A percentile compares a stretch with the other conserved stretches of the same genome.
Conservation (phyloP, 352 stramenopile species). For the Plasmopara viticola region DNA sequence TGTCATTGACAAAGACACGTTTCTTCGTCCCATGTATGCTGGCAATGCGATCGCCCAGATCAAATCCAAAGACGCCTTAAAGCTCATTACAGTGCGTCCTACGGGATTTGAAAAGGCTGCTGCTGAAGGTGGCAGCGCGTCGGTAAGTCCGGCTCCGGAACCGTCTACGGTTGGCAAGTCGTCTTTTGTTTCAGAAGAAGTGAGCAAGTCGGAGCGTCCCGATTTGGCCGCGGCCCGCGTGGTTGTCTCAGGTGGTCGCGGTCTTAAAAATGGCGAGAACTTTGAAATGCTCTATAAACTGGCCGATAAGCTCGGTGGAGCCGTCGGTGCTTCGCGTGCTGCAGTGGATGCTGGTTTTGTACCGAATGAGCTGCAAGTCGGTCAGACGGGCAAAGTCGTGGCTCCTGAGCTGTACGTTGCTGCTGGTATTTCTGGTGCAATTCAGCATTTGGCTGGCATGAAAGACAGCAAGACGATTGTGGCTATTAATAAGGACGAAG, state of each 20-base stretch:
- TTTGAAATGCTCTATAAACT: conserved; percentile 97
- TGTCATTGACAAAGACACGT: conserved; percentile 91
- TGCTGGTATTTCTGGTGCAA: conserved; percentile 96
- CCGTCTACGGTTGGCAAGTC: conserved; percentile 59
- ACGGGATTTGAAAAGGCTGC: conserved; percentile 97
- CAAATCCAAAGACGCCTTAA: conserved; percentile 85
- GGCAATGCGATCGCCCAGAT: conserved; percentile 87
- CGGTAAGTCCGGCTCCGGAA: conserved; percentile 59
- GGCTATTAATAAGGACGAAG: conserved; percentile 99
- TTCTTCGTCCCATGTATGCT: conserved; percentile 86
- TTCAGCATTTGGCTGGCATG: conserved; percentile 99
- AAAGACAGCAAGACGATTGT: conserved; percentile 99
- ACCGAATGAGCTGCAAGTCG: conserved; percentile 98
- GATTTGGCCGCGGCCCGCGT: conserved; percentile 92
- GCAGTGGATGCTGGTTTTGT: conserved; percentile 98
- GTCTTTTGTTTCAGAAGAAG: conserved; percentile 90
- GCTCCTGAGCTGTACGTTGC: conserved; percentile 97
- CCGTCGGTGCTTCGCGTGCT: conserved; percentile 95
- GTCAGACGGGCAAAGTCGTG: conserved; percentile 99
- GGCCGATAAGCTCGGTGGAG: conserved; percentile 96
- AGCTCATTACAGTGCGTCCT: conserved; percentile 94
- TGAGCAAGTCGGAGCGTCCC: conserved; percentile 93
- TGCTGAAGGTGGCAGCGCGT: conserved; percentile 58
- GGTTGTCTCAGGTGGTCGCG: conserved; percentile 95
- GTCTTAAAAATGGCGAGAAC: conserved; percentile 97